Evolutionary conservation across 352 stramenopile species (phyloP).

Genomic region (Globisporangium acanthophoron): DNA sequence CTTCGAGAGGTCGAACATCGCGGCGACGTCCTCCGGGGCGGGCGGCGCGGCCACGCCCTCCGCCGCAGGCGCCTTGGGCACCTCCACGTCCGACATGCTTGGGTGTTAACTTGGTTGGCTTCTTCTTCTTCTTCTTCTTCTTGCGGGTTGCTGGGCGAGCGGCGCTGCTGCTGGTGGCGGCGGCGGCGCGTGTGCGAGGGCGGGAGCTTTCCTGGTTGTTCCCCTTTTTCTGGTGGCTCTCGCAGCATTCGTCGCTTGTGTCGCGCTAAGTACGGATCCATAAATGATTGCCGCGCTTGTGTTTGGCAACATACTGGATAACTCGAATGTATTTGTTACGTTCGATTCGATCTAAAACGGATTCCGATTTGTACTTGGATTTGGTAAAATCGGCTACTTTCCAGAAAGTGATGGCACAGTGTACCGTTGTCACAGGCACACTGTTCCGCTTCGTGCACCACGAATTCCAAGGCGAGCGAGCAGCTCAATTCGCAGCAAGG

Average conservation of each 20-base stretch:
- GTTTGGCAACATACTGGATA: too few relatives aligned
- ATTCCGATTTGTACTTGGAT: too few relatives aligned
- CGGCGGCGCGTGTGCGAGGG: slow-evolving; percentile 2
- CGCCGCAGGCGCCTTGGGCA: slow-evolving; percentile 27
- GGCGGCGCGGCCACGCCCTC: slow-evolving; percentile 20
- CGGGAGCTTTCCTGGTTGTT: slow-evolving; percentile 10
- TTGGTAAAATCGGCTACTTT: too few relatives aligned
- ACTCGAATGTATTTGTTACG: neutral
- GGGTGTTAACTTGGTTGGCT: neutral
- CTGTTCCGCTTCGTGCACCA: neutral
- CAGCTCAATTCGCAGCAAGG: slow-evolving; percentile 2
- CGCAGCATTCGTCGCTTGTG: neutral
- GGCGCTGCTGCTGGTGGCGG: slow-evolving; percentile 11
- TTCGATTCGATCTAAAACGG: neutral
- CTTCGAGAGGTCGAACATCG: slow-evolving; percentile 88
- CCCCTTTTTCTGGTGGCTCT: slow-evolving; percentile 41
- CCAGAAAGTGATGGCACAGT: neutral
- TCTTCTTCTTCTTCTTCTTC: slow-evolving; percentile 2
- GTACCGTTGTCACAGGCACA: neutral
- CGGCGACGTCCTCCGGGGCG: slow-evolving; percentile 80
- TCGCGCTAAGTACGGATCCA: neutral
- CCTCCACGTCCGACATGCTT: slow-evolving; percentile 49
- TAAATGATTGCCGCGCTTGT: neutral
- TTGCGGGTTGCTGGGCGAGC: slow-evolving; percentile 2
- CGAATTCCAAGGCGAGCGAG: slow-evolving; percentile 1